Percentiles rank a stretch among this genome's conserved stretches.
Conservation (phyloP, 73 alveolate genomes). For the Uronychia setigera region DNA sequence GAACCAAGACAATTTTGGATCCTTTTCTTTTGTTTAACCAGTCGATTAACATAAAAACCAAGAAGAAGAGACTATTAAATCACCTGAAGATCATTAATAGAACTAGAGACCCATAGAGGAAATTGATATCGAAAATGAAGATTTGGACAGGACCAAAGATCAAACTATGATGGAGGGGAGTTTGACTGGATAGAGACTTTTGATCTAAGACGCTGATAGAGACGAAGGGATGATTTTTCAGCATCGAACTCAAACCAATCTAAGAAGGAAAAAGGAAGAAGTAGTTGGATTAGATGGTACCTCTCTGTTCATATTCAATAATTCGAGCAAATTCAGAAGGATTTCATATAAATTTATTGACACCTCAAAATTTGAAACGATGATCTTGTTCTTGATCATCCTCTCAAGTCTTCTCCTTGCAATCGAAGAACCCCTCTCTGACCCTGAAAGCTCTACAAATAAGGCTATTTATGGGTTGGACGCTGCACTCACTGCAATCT, state of each 20-base stretch:
- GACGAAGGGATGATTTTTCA: too few species aligned
- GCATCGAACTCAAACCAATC: not conserved
- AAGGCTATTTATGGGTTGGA: not conserved
- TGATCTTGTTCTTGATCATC: not conserved
- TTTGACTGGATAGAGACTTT: too few species aligned
- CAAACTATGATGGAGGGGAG: too few species aligned
- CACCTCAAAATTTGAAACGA: not conserved
- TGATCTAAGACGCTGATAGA: too few species aligned
- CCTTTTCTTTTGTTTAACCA: too few species aligned
- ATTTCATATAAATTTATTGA: not conserved
- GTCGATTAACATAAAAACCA: too few species aligned
- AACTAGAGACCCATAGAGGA: too few species aligned
- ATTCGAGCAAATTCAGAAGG: not conserved
- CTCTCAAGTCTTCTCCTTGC: constrained; percentile 1
- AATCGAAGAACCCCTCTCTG: not conserved
- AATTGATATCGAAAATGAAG: too few species aligned
- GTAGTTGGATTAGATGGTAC: constrained; percentile 5
- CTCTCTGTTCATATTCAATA: not conserved
- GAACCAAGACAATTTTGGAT: too few species aligned
- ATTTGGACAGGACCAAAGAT: too few species aligned
- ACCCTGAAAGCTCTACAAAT: not conserved
- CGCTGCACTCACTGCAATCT: not conserved
- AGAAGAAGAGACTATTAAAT: too few species aligned
- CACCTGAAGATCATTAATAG: too few species aligned
- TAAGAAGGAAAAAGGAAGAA: not conserved